phyloP scores from a whole-genome alignment of 176 grass and related monocot species.

The Aegilops umbellulata region DNA sequence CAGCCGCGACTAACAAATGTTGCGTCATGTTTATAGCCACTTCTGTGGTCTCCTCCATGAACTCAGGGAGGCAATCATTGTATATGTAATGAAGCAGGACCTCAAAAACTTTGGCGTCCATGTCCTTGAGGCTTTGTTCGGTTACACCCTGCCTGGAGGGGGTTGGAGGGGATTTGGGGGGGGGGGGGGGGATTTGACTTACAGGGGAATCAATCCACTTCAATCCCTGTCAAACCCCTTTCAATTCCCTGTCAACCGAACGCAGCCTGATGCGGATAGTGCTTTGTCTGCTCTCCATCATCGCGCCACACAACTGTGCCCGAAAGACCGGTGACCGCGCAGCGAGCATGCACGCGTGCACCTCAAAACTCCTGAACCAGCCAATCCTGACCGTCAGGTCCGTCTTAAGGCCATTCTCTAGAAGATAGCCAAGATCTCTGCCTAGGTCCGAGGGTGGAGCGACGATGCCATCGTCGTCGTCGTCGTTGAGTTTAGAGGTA shows the following conservation, averaged over 20 bases:
- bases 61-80: constrained; percentile 12
- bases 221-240: no score
- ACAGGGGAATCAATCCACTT: no score
- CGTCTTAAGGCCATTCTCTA: background rate
- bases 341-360: constrained; percentile 1
- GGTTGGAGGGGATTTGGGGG: no score
- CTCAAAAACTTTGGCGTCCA: constrained; percentile 11
- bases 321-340: background rate
- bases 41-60: background rate
- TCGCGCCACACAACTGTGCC: background rate
- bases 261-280: background rate
- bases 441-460: background rate
- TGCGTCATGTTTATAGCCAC: constrained; percentile 7
- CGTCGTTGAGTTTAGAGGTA: background rate
- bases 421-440: background rate
- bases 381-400: background rate
- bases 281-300: background rate
- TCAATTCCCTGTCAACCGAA: no score
- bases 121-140: no score
- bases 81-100: constrained; percentile 36
- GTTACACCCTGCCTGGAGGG: no score
- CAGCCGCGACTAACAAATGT: constrained; percentile 33
- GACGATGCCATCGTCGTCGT: background rate
- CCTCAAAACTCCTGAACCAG: background rate
- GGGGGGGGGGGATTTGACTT: no score